Base-by-base conservation (phyloP, 2,329 filamentous ascomycete genomes). In the Didymella pomorum region DNA sequence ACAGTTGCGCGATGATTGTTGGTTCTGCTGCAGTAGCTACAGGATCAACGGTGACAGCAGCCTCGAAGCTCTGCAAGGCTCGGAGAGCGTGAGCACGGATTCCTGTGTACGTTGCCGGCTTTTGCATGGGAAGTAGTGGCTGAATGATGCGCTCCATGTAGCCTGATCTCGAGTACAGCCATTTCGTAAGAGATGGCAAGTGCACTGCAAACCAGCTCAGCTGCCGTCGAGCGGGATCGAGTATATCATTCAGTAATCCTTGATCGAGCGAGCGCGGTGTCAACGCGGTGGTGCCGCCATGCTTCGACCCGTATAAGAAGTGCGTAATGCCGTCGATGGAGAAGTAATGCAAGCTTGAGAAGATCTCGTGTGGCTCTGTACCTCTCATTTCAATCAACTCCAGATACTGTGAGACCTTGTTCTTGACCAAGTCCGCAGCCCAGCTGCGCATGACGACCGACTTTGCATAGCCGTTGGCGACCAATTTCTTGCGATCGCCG, bases 271-370 rank as follows among this genome's bases (percentile, higher is more conserved):
- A 3, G 26, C 29, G 37, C 16, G 29, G 29, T 4, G 37, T 29
- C 14, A 48, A 20, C 20, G 45, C 45, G 25, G 29, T 37, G 4
- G 45, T 48, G 25, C 29, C 45, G 25, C 45, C 45, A n/a, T n/a
- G n/a, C 14, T 29, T 37, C 3, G 12, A 6, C 20, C 45, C 45
- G 21, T 48, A 48, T 37, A 48, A 37, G 18, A 48, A 48, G 31
- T 48, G 45, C 29, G 45, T 48, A 20, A 48, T 48, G 45, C 37
- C 37, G 20, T 48, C 45, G 14, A 48, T 37, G 37, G 45, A 48
- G 18, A 37, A 48, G 45, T 48, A 48, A 16, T 48, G 45, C 23
- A 48, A 31, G 26, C 29, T 25, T 12, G 37, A 20, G 20, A 48
- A 48, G 45, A 48, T 37, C 20, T 48, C 45, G 45, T 31, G 35